A percentile compares a stretch with the other conserved stretches of the same genome.
phyloP scores from a whole-genome alignment of 2,329 filamentous ascomycete genomes.

The Colletotrichum sp. region DNA sequence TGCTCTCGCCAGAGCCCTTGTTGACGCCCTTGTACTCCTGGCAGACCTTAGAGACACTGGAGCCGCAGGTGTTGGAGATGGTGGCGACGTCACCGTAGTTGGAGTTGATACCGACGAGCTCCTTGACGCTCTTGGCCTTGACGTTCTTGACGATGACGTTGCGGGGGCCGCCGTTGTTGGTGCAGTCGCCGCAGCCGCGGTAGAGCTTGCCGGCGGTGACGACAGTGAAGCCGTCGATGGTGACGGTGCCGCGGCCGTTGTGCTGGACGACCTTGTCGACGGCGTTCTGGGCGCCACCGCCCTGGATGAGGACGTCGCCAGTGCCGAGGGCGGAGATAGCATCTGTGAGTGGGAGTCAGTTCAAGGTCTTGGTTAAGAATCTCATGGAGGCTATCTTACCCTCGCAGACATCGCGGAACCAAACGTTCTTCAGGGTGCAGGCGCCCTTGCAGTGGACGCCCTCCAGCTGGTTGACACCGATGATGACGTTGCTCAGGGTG shows the following conservation, averaged over 20 bases:
- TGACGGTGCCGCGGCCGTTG: conserved; percentile 35
- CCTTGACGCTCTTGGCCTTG: conserved; percentile 20
- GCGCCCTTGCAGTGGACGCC: conserved; percentile 55
- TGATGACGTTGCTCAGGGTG: conserved; percentile 57
- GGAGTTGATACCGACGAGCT: conserved; percentile 47
- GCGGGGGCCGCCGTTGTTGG: conserved; percentile 18
- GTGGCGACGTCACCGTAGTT: conserved; percentile 35
- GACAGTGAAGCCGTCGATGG: conserved; percentile 38
- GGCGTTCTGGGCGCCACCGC: conserved; percentile 36
- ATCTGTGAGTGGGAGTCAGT: not conserved
- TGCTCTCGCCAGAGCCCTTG: conserved; percentile 14
- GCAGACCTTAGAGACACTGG: conserved; percentile 21
- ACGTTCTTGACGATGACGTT: conserved; percentile 22
- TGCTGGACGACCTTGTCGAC: conserved; percentile 38
- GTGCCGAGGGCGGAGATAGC: conserved; percentile 17
- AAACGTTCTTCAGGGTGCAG: conserved; percentile 44
- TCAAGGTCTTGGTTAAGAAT: rapidly evolving
- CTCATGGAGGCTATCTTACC: not conserved
- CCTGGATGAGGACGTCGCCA: conserved; percentile 26
- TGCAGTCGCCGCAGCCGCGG: conserved; percentile 49
- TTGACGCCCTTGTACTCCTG: conserved; percentile 23
- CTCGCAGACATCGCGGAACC: conserved; percentile 44
- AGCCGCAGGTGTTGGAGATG: conserved; percentile 25
- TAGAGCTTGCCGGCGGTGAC: conserved; percentile 47
- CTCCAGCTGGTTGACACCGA: conserved; percentile 54